Evolutionary conservation across 441 rosid genomes (phyloP).

Genomic region (Populus hybrid): DNA sequence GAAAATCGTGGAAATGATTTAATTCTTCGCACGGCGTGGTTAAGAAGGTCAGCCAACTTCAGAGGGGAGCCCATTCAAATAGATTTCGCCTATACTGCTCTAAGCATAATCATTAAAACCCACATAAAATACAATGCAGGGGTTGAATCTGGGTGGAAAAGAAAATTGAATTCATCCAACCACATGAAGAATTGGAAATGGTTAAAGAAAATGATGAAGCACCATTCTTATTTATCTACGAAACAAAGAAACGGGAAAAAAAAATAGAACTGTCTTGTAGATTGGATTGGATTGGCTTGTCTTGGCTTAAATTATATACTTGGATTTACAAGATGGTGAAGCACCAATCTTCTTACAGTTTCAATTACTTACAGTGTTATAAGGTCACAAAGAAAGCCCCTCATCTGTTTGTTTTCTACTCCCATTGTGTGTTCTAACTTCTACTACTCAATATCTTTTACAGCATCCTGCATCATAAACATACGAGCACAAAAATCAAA

Average conservation of each 20-base stretch:
- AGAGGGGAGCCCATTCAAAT: no score
- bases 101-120: no score
- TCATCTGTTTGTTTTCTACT: not conserved
- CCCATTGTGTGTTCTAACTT: slow-evolving; percentile 1
- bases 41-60: no score
- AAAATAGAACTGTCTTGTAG: not conserved
- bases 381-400: not conserved
- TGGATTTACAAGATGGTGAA: slow-evolving; percentile 19
- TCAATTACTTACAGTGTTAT: slow-evolving; percentile 2
- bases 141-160: not conserved
- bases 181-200: not conserved
- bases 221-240: not conserved
- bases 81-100: not conserved
- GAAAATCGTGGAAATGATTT: no score
- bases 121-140: not conserved
- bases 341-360: slow-evolving; percentile 19
- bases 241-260: not conserved
- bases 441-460: slow-evolving; percentile 76
- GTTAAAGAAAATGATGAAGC: not conserved
- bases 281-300: not conserved
- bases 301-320: slow-evolving; percentile 11
- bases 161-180: not conserved
- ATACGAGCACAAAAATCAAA: not conserved
- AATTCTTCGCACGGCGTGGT: no score
- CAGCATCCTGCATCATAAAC: slow-evolving; percentile 63